Base-by-base conservation (phyloP, 1,284 basidiomycete species). In the Apiotrichum domesticum region DNA sequence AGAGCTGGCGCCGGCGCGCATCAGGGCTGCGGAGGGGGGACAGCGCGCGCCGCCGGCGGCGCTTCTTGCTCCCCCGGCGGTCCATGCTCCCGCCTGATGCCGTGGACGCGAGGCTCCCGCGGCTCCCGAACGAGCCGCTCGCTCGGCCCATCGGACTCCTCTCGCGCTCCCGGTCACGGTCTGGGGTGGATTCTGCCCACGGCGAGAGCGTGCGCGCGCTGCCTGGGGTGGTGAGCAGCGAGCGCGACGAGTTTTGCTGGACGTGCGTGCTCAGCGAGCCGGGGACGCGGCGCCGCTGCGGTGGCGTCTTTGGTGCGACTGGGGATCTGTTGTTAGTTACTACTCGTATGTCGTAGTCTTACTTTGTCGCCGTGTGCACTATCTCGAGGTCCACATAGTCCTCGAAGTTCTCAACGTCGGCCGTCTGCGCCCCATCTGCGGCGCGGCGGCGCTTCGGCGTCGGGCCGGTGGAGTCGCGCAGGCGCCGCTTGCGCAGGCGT, bases 181-280 rank as follows among this genome's bases (percentile, higher is more conserved):
- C 4, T 9, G 50, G 40, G 1, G 40, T 41, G 1, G 40, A 43
- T 9, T 32, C 33, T 9, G 40, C 50, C 50, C 50, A 51, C 3
- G 50, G 39, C 3, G 50, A 42, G 37, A 51, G 50, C 2, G 50
- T 51, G 29, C 50, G 50, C 6, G 50, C 50, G 11, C 40, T 43
- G 7, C 32, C 40, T 14, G 50, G 50, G 21, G 50, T 51, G 33
- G 15, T 21, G 32, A 46, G 45, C 11, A 33, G 6, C 10, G 41
- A 42, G 7, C 8, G 13, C 33, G n/a, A 47, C 21, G 21, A 21
- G 21, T 21, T 21, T 21, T 21, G 21, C 21, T 21, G 21, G 21
- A 21, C 21, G 21, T 21, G 21, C 21, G 21, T 21, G 21, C 21
- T 21, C 21, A 21, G 21, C 21, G 21, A 21, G 21, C 21, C 21